phyloP scores from a whole-genome alignment of 192 early-diverging fungal genomes.

The Coemansia sp. region DNA sequence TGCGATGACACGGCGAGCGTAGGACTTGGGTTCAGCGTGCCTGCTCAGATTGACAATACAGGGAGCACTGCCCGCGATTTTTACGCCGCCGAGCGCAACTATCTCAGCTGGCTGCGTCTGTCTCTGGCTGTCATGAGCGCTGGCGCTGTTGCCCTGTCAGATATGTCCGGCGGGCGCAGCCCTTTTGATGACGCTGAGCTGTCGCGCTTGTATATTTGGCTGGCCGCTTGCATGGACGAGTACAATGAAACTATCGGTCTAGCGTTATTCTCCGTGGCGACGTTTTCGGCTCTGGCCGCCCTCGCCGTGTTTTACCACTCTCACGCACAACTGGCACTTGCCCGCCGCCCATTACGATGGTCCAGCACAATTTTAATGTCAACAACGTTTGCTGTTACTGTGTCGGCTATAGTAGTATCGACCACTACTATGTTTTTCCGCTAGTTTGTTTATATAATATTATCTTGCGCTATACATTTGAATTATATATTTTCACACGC shows the following conservation, averaged over 20 bases:
- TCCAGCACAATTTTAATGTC: constrained; percentile 21
- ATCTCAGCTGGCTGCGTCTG: constrained; percentile 43
- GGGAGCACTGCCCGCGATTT: constrained; percentile 48
- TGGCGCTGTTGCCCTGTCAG: constrained; percentile 22
- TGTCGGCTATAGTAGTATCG: constrained; percentile 2
- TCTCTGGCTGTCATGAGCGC: constrained; percentile 34
- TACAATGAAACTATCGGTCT: constrained; percentile 4
- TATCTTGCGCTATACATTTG: too few relatives aligned
- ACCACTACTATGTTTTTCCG: neutral
- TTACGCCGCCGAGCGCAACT: constrained; percentile 49
- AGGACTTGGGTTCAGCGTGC: neutral
- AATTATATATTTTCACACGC: too few relatives aligned
- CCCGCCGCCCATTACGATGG: constrained; percentile 28
- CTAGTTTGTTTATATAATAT: neutral
- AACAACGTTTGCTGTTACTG: constrained; percentile 15
- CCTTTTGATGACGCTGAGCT: neutral
- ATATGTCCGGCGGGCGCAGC: neutral
- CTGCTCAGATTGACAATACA: constrained; percentile 14
- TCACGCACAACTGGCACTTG: constrained; percentile 29
- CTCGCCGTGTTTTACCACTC: constrained; percentile 22
- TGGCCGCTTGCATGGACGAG: neutral
- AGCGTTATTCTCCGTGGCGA: constrained; percentile 19
- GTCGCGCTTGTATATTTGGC: constrained; percentile 8
- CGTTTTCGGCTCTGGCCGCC: constrained; percentile 15
- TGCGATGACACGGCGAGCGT: neutral